Evolutionary conservation across 805 yeast genomes (phyloP), one percentile per base, ranked within the genome.

Genomic region (Hanseniaspora guilliermondii): DNA sequence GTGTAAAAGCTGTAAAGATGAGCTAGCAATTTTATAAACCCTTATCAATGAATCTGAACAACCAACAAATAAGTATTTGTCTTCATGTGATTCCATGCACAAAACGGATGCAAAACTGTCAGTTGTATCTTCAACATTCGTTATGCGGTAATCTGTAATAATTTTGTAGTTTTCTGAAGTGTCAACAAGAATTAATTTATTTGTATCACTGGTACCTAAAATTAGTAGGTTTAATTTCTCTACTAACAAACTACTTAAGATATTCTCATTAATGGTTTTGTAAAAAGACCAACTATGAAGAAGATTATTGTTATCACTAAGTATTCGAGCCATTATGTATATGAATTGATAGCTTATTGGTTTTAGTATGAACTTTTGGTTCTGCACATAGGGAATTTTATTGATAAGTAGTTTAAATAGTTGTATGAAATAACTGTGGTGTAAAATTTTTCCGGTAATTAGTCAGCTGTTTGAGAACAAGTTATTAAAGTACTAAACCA

Each of bases 1-100:
- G 21, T 57, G 40, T 17, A 35, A 24, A n/a, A 45, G 45, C 24
- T 12, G 55, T 58, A 38, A 65, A 61, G 30, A 49, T 33, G n/a
- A 57, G 56, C 19, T 39, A 50, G 35, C 33, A 21, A 87, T 71
- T 56, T 83, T 80, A 94, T 96, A 93, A 1, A 87, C 80, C 64
- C 87, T 85, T 33, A 91, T 83, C 47, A 91, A 70, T 2, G 97
- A 88, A 64, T 91, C 97, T 8, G 93, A 81, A 1, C 95, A 91
- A 2, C 93, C 96, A 37, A 93, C 79, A 61, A 93, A 84, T 38
- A 91, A 72, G 47, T 70, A 74, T 45, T 74, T 70, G 60, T 80
- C 88, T 14, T 40, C 32, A 30, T 36, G 37, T 7, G 39, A 39
- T 38, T 52, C 49, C 25, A 52, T 35, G 17, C 55, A 52, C 14